A percentile compares a stretch with the other conserved stretches of the same genome.
Evolutionary conservation across 2,329 filamentous ascomycete species (phyloP).

Genomic region (Pleoardoris graminearum): DNA sequence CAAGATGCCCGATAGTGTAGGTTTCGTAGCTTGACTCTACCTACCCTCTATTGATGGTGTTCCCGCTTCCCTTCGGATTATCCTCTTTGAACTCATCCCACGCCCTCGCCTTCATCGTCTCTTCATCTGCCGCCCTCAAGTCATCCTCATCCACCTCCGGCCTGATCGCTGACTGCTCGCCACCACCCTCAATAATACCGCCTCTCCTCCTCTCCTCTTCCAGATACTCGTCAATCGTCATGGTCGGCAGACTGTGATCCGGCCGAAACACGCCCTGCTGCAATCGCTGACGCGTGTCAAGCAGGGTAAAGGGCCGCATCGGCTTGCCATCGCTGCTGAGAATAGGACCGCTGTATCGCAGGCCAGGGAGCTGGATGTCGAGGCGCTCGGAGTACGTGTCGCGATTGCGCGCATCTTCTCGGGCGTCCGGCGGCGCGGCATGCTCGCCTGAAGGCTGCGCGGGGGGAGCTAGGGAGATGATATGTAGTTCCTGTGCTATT

Average conservation of each 20-base stretch:
- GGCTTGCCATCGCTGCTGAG: constrained; percentile 80
- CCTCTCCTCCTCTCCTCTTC: constrained; percentile 85
- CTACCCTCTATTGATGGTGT: constrained; percentile 78
- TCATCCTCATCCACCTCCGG: constrained; percentile 88
- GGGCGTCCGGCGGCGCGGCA: constrained; percentile 45
- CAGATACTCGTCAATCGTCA: constrained; percentile 97
- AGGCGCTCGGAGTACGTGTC: constrained; percentile 72
- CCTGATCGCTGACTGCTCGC: constrained; percentile 69
- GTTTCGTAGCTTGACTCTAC: background rate
- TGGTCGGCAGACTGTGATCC: constrained; percentile 92
- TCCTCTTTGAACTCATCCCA: constrained; percentile 96
- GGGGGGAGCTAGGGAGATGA: constrained; percentile 74
- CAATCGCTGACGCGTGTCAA: constrained; percentile 75
- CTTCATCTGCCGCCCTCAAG: constrained; percentile 80
- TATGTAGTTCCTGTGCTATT: constrained; percentile 79
- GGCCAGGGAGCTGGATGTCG: constrained; percentile 57
- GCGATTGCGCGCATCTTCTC: constrained; percentile 52
- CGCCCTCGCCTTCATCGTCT: constrained; percentile 87
- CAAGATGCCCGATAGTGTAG: background rate
- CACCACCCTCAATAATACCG: constrained; percentile 88
- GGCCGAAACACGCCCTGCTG: constrained; percentile 82
- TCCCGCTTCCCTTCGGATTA: constrained; percentile 82
- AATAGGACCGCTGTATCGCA: constrained; percentile 66
- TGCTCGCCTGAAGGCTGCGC: constrained; percentile 48
- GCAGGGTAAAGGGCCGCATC: constrained; percentile 84